Base-by-base conservation (phyloP, 164 flowering plant genomes). In the Kingdonia uniflora region DNA sequence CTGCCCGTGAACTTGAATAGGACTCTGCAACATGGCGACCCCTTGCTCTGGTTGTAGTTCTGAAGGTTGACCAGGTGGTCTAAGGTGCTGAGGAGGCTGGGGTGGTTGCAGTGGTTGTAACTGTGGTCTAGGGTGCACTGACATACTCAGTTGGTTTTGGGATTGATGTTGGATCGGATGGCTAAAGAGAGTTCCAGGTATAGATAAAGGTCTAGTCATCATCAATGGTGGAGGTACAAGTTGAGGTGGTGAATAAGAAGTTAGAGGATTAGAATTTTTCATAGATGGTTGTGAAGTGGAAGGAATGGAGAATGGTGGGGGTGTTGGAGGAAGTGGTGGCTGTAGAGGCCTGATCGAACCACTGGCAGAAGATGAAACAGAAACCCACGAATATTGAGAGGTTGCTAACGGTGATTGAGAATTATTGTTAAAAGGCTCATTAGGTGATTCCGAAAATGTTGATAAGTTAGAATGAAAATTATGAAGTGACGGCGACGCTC, bases 291-390 rank as follows among this genome's bases (percentile, higher is more conserved):
- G 63, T 54, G 60, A 58, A 54, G 67, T 66, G 21, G 82, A 64
- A 62, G 67, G 46, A 37, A 82, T 59, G 21, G 80, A 63, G 65
- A 66, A 79, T 38, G 96, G 98, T 26, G 95, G 92, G 12, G 95
- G 89, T 5, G 79, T 87, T 33, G 95, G 95, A 56, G 96, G 95
- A 70, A 85, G 99, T 20, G 94, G 97, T 13, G 94, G 96, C 14
- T 29, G 35, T 35, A 65, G 79, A 56, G 80, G 91, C 70, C 96
- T 76, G 21, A 63, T 56, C 57, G 91, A 64, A 49, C 75, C 75
- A 57, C 69, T 53, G 37, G 68, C 57, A 49, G 70, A 73, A 65
- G 89, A n/a, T n/a, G n/a, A 65, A 37, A 58, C 65, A 26, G 80
- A 63, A 35, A 71, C 44, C 68, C 86, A 66, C 23, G 72, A 54